Conservation (phyloP, 2,329 filamentous ascomycete genomes). For the Fusarium protoensiforme region DNA sequence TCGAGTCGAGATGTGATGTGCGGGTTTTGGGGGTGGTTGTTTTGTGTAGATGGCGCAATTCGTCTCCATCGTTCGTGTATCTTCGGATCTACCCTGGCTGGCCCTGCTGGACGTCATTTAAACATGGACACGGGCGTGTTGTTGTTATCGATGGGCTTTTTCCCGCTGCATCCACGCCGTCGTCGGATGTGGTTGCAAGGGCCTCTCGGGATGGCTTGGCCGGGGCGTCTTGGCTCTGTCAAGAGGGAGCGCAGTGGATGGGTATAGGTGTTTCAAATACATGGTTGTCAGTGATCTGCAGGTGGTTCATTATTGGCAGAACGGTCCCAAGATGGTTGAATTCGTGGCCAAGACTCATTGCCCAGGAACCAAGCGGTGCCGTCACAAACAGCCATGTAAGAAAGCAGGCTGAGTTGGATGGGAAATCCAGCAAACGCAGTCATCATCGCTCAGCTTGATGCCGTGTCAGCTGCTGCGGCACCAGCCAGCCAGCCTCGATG, state of each 20-base stretch:
- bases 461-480: not conserved
- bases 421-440: not conserved
- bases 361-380: not conserved
- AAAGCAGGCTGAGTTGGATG: not conserved
- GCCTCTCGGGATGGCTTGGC: not conserved
- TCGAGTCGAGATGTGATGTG: not conserved
- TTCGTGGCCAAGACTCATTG: not conserved
- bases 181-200: not conserved
- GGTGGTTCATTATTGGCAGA: not conserved
- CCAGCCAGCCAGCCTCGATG: not conserved
- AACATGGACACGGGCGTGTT: not conserved
- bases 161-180: conserved; percentile 8
- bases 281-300: not conserved
- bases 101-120: conserved; percentile 16
- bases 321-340: not conserved
- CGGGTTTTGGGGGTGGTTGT: not conserved
- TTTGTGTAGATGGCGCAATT: conserved; percentile 31
- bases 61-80: conserved; percentile 21
- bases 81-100: conserved; percentile 19
- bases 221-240: not conserved
- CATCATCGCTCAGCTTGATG: not conserved
- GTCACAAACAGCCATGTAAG: not conserved
- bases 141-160: conserved; percentile 7
- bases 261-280: conserved; percentile 6
- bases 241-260: not conserved